These are phyloP conservation scores for Alternaria gaisen DNA, from an alignment of 2,329 filamentous ascomycete genomes.

Conservation along the genomic window DNA sequence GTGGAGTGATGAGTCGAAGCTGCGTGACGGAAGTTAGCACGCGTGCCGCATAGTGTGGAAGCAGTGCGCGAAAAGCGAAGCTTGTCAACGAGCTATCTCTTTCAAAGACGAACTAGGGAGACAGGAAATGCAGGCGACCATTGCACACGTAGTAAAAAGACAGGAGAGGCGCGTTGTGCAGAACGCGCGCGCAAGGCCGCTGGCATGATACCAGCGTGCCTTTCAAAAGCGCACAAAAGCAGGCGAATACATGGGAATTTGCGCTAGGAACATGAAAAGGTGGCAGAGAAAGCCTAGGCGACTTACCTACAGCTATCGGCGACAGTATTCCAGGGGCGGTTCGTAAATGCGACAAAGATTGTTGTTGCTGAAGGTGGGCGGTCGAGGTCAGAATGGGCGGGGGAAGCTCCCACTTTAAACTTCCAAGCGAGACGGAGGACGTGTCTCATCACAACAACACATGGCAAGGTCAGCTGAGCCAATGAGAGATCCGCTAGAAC, in stretches of 20 bases:
- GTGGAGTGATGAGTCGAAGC: slow-evolving; percentile 4
- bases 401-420: slow-evolving; percentile 18
- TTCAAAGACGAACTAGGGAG: neutral
- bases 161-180: slow-evolving; percentile 4
- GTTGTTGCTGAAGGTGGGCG: slow-evolving; percentile 23
- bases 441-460: slow-evolving; percentile 31
- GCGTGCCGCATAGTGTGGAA: slow-evolving; percentile 6
- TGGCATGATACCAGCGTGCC: neutral
- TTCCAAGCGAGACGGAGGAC: slow-evolving; percentile 9
- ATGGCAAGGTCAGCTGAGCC: slow-evolving; percentile 17
- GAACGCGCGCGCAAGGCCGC: slow-evolving; percentile 5
- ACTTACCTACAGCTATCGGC: slow-evolving; percentile 16
- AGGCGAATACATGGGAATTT: neutral
- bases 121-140: neutral
- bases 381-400: slow-evolving; percentile 12
- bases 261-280: neutral
- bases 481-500: slow-evolving; percentile 12
- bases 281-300: slow-evolving; percentile 15
- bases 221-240: slow-evolving; percentile 7
- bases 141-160: neutral
- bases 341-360: slow-evolving; percentile 18
- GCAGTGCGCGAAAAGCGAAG: slow-evolving; percentile 4
- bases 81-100: neutral
- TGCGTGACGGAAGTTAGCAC: neutral
- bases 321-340: slow-evolving; percentile 1